Evolutionary conservation across 2,329 filamentous ascomycete species (phyloP), one percentile per base, ranked within the genome.

Genomic region (Geoglossum cookeanum): DNA sequence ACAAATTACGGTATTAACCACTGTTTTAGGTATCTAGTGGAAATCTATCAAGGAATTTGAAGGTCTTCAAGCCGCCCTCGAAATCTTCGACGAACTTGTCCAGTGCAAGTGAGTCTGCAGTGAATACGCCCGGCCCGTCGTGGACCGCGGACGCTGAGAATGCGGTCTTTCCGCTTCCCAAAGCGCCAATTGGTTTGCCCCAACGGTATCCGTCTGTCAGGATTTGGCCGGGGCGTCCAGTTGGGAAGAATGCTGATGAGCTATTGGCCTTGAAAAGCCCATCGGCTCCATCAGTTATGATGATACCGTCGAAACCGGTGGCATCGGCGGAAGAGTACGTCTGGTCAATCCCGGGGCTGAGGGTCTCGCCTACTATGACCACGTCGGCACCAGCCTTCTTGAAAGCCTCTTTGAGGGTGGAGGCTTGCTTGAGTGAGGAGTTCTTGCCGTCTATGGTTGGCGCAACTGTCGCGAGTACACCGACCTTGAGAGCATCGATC

Each of bases 261-360:
- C 66, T 66, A 17, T 66, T 66, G 4, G 65, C 61, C 7, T 64
- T 62, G 62, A 87, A 84, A 13, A 81, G 68, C 0, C 62, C 65
- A 61, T 76, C 73, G 1, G 77, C 74, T 1, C 77, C 80, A 7
- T 76, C 71, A 0, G 73, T 72, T 1, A 84, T 72, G 8, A 87
- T 67, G n/a, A 87, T 71, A 39, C 75, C 78, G 63, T 85, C 81
- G 60, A 81, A 84, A 11, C 70, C 71, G 0, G 73, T 75, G 0
- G 80, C 84, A 59, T 85, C 81, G 0, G 82, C 75, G 1, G 74
- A 73, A 4, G 78, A 77, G 68, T 88, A 88, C 0, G 82, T 84
- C 64, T 75, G 72, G 62, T 82, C 76, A 27, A 84, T 74, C 15
- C 77, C 78, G 0, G 68, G 61, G 0, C 63, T 67, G 0, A 85